These are phyloP conservation scores for Alloteropsis angusta DNA, from an alignment of 202 grass and related monocot genomes.

Conservation along the genomic window DNA sequence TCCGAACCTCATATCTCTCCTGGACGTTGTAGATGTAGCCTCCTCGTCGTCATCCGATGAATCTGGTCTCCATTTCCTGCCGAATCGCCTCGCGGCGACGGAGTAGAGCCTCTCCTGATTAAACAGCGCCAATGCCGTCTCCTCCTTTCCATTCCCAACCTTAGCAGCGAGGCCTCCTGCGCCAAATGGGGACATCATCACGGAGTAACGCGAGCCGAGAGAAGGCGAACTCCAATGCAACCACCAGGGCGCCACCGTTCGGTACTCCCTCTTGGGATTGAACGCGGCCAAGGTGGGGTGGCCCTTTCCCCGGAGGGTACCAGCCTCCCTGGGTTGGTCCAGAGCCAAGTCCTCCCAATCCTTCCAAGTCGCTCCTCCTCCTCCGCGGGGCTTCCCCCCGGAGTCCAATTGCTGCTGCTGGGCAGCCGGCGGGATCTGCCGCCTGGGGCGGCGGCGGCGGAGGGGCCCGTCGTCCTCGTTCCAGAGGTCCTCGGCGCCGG, in stretches of 20 bases:
- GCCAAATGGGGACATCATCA: background rate
- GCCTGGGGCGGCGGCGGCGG: background rate
- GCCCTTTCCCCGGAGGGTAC: background rate
- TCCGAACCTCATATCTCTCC: conserved; percentile 28
- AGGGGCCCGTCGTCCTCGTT: conserved; percentile 82
- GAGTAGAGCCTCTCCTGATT: conserved; percentile 41
- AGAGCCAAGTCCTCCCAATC: conserved; percentile 38
- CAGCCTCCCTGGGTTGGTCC: background rate
- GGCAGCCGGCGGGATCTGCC: background rate
- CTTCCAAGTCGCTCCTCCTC: conserved; percentile 10
- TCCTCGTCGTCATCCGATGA: conserved; percentile 44
- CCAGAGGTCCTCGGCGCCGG: conserved; percentile 81
- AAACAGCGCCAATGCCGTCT: background rate
- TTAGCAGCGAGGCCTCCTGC: background rate
- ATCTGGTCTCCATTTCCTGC: conserved; percentile 56
- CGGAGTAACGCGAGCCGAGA: conserved; percentile 26
- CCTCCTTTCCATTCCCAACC: background rate
- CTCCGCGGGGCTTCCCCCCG: background rate
- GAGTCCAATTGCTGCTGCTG: background rate
- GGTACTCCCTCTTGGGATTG: conserved; percentile 36
- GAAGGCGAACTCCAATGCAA: conserved; percentile 5
- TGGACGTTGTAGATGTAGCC: background rate
- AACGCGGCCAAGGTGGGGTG: conserved; percentile 12
- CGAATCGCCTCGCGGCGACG: background rate
- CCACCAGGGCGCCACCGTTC: conserved; percentile 7